Percentiles rank a stretch among this genome's conserved stretches.
phyloP scores from a whole-genome alignment of 1,139 yeast species.

The Blastobotrys malaysiensis region DNA sequence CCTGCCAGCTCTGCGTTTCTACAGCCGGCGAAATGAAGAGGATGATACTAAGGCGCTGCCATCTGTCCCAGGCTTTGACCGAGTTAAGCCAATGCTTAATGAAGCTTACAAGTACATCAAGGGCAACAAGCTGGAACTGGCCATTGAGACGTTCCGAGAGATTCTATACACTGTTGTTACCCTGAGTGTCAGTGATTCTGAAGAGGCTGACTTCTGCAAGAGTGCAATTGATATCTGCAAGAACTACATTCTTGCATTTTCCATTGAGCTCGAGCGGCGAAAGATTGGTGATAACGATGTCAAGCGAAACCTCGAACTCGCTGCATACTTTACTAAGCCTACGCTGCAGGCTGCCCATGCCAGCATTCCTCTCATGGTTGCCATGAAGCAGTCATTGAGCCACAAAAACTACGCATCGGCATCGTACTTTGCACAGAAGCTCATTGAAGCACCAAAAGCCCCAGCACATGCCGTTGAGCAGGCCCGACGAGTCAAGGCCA shows the following conservation, averaged over 20 bases:
- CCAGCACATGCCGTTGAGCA: constrained; percentile 57
- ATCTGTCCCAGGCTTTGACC: constrained; percentile 65
- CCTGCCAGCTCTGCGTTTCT: constrained; percentile 64
- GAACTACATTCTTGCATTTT: constrained; percentile 86
- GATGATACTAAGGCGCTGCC: constrained; percentile 48
- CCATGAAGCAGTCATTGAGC: constrained; percentile 88
- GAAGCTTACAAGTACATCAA: constrained; percentile 80
- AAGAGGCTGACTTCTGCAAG: constrained; percentile 69
- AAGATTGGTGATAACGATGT: constrained; percentile 66
- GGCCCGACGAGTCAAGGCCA: constrained; percentile 74
- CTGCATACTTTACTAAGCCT: constrained; percentile 89
- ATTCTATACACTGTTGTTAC: constrained; percentile 74
- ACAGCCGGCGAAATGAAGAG: constrained; percentile 49
- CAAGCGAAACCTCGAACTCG: constrained; percentile 86
- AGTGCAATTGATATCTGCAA: constrained; percentile 71
- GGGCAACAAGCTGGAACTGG: constrained; percentile 74
- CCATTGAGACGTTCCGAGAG: constrained; percentile 71
- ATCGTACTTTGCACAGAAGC: constrained; percentile 81
- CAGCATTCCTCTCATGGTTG: constrained; percentile 86
- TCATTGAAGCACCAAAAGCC: constrained; percentile 36
- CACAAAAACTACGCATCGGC: constrained; percentile 86
- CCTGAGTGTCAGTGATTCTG: constrained; percentile 63
- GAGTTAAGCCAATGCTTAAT: constrained; percentile 49
- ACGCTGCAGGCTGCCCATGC: constrained; percentile 78
- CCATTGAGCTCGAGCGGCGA: constrained; percentile 87